Percentiles rank a stretch among this genome's conserved stretches.
phyloP scores from a whole-genome alignment of 768 basidiomycete species.

The Epithele typhae region DNA sequence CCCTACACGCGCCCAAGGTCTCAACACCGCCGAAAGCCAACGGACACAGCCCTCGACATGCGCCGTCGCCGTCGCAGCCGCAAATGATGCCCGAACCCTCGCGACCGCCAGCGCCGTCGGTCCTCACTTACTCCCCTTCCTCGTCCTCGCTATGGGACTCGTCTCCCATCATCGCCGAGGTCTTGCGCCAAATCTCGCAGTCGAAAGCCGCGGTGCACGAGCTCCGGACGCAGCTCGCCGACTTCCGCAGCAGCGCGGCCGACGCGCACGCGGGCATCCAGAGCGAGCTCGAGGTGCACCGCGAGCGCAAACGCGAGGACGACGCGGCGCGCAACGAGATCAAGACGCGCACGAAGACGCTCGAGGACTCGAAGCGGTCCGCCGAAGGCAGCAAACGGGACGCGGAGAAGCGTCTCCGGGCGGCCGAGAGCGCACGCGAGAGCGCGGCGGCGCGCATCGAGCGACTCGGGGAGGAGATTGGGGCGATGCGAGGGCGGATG shows the following conservation, averaged over 20 bases:
- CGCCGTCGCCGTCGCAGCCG: constrained; percentile 14
- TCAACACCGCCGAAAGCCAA: constrained; percentile 27
- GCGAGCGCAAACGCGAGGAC: constrained; percentile 76
- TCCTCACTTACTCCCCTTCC: constrained; percentile 32
- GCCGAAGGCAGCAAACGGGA: constrained; percentile 81
- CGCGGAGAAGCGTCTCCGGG: constrained; percentile 82
- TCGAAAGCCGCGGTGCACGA: constrained; percentile 62
- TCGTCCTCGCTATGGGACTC: constrained; percentile 43
- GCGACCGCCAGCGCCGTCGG: constrained; percentile 12
- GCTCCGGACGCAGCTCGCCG: constrained; percentile 63
- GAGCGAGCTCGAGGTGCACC: constrained; percentile 65
- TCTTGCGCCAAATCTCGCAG: constrained; percentile 66
- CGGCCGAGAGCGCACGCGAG: constrained; percentile 60
- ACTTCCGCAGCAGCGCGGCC: constrained; percentile 51
- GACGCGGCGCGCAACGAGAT: constrained; percentile 74
- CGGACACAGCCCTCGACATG: constrained; percentile 11
- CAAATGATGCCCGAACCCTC: constrained; percentile 14
- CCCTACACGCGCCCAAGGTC: constrained; percentile 59
- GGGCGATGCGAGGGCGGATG: constrained; percentile 48
- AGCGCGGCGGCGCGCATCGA: constrained; percentile 55
- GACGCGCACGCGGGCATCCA: constrained; percentile 66
- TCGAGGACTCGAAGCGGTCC: constrained; percentile 83
- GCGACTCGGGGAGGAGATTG: constrained; percentile 58
- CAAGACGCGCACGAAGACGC: constrained; percentile 74
- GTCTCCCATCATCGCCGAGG: constrained; percentile 66